Percentiles rank a stretch among this genome's conserved stretches.
phyloP scores from a whole-genome alignment of 1,284 basidiomycete genomes.

The Heterobasidion irregulare region DNA sequence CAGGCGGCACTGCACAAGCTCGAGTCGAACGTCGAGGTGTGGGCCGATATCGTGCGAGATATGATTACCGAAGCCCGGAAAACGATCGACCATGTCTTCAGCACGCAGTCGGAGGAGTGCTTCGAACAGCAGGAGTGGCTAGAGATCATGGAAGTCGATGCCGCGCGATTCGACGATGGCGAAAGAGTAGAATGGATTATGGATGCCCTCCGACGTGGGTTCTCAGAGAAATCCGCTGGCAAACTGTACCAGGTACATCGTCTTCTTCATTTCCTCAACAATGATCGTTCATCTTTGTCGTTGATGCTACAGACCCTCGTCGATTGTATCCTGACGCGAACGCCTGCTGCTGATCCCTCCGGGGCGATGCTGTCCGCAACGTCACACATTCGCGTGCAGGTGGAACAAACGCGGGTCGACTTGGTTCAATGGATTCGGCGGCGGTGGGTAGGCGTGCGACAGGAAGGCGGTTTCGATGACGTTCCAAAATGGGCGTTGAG shows the following conservation, averaged over 20 bases:
- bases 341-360: conserved; percentile 50
- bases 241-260: conserved; percentile 62
- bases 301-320: conserved; percentile 52
- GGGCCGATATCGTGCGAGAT: conserved; percentile 59
- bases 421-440: conserved; percentile 60
- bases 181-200: conserved; percentile 69
- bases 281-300: neutral
- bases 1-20: conserved; percentile 55
- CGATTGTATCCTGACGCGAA: conserved; percentile 62
- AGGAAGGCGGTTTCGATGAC: conserved; percentile 72
- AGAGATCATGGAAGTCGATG: conserved; percentile 63
- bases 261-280: neutral
- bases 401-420: conserved; percentile 67
- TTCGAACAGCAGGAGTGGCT: conserved; percentile 65
- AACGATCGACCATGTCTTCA: conserved; percentile 53
- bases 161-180: conserved; percentile 62
- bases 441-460: conserved; percentile 71
- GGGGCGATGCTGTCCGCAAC: conserved; percentile 56
- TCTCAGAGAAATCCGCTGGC: conserved; percentile 54
- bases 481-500: conserved; percentile 82
- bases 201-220: conserved; percentile 51
- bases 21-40: conserved; percentile 46
- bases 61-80: conserved; percentile 56
- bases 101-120: conserved; percentile 48
- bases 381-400: conserved; percentile 54